Evolutionary conservation across 2,329 filamentous ascomycete genomes (phyloP).

Genomic region (Dendryphion nanum): DNA sequence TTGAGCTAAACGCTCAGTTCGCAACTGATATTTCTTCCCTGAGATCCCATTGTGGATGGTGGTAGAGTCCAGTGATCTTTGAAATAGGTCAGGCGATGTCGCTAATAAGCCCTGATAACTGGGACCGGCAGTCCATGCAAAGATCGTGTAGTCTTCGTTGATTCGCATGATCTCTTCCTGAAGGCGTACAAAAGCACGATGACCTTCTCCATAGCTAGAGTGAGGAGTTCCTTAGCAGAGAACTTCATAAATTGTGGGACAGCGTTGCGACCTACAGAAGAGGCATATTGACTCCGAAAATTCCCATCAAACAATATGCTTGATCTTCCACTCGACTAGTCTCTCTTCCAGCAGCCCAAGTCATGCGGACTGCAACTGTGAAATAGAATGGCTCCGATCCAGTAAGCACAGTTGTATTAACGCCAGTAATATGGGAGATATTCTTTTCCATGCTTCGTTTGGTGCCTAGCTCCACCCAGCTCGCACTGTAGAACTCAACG

Average conservation of each 20-base stretch:
- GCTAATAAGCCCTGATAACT: conserved; percentile 6
- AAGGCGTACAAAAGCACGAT: conserved; percentile 3
- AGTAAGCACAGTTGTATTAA: conserved; percentile 4
- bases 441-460: conserved; percentile 7
- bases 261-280: too few relatives aligned
- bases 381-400: neutral
- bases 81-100: conserved; percentile 3
- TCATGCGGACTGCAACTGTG: conserved; percentile 10
- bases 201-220: conserved; percentile 5
- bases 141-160: conserved; percentile 6
- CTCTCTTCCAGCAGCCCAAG: conserved; percentile 12
- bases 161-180: conserved; percentile 11
- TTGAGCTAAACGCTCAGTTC: neutral
- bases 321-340: conserved; percentile 9
- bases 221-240: too few relatives aligned
- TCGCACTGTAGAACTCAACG: conserved; percentile 10
- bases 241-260: too few relatives aligned
- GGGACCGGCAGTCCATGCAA: conserved; percentile 2
- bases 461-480: conserved; percentile 10
- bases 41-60: neutral
- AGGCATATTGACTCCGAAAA: conserved; percentile 10
- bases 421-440: conserved; percentile 6
- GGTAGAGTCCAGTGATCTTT: conserved; percentile 1
- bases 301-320: conserved; percentile 10
- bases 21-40: too few relatives aligned